phyloP scores from a whole-genome alignment of 257 asterid genomes.

The Penstemon davidsonii region DNA sequence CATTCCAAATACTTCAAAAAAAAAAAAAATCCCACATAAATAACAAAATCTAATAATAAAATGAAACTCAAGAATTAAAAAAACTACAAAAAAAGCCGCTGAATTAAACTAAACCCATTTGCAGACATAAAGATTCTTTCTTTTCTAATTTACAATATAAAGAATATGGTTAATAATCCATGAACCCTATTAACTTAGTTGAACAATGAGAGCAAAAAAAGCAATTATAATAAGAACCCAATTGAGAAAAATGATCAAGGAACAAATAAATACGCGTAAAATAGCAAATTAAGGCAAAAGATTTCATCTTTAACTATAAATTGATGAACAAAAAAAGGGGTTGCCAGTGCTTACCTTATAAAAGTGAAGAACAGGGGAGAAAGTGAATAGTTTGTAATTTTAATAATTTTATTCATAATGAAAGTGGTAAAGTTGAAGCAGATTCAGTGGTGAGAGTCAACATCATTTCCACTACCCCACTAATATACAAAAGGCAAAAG shows the following conservation, averaged over 20 bases:
- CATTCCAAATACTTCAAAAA: not conserved
- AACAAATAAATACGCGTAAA: not conserved
- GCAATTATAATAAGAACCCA: constrained; percentile 28
- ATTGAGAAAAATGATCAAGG: constrained; percentile 20
- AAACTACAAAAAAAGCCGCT: not conserved
- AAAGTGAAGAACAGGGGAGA: no score
- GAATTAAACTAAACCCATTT: not conserved
- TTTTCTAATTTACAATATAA: not conserved
- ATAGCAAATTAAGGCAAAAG: constrained; percentile 13
- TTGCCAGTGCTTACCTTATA: not conserved
- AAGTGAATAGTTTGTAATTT: no score
- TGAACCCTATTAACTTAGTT: constrained; percentile 9
- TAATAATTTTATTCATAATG: not conserved
- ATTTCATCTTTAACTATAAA: constrained; percentile 10
- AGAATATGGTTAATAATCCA: not conserved
- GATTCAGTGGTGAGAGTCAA: not conserved
- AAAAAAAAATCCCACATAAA: not conserved
- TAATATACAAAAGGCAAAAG: not conserved
- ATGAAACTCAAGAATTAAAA: constrained; percentile 15
- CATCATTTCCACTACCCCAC: constrained; percentile 25
- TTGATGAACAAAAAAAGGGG: constrained; percentile 3
- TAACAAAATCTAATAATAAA: not conserved
- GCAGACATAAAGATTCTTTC: no score
- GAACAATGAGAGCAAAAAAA: constrained; percentile 5
- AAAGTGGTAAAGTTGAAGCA: not conserved